Base-by-base conservation (phyloP, 257 asterid species). In the Solanum tarijense region DNA sequence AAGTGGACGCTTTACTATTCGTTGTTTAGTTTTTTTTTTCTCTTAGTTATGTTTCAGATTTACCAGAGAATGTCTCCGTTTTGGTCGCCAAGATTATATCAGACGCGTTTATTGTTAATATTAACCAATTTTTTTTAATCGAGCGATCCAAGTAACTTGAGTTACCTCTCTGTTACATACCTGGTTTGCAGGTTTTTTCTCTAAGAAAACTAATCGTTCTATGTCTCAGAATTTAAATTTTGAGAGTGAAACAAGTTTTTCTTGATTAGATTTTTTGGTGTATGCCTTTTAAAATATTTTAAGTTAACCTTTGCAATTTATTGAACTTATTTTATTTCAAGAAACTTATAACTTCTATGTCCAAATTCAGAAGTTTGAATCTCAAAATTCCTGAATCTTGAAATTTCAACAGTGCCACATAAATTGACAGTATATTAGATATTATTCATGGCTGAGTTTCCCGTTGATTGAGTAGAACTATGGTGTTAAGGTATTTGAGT, bases 1-100 rank as follows among this genome's bases (percentile, higher is more conserved):
- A 87, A 93, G 98, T 89, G 52, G 52, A 21, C 86, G 27, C 20
- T 38, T 16, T 69, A 83, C 39, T 38, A 5, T 58, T 34, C 68
- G 29, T 83, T 41, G 14, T 52, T 87, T 85, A 66, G 18, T 13
- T 10, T 35, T n/a, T 21, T 29, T 7, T 9, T 10, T n/a, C 48
- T 39, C 29, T 25, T 65, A 84, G 62, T 84, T 81, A 81, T 81
- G 39, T 46, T 9, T 81, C 27, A 35, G 85, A 81, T 81, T 46
- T 41, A 81, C 68, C 5, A 16, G 41, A 23, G 39, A 81, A 29
- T 20, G 27, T 79, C 65, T 79, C 36, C 65, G 65, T 79, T 39
- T 25, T 38, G 58, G 35, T 41, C n/a, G 13, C 14, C 21, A 38
- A n/a, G 60, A 12, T 31, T 4, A 76, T 39, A 39, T 13, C 21